These are phyloP conservation scores for Candida anglica DNA, from an alignment of 805 yeast species.

Conservation along the genomic window DNA sequence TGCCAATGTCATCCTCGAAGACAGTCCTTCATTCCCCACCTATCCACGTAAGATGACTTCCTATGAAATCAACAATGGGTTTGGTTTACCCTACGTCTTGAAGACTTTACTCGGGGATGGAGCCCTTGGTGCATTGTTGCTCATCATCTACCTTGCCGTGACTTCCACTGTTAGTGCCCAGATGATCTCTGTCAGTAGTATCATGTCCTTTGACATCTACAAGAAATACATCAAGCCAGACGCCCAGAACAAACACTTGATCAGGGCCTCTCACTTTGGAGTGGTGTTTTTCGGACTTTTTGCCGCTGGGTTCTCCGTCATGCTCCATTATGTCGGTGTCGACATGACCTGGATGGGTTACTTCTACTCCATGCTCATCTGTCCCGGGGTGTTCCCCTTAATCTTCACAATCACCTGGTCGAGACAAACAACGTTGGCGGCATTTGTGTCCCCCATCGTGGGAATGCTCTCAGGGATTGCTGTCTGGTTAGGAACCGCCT, in stretches of 20 bases:
- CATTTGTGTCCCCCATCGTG: constrained; percentile 26
- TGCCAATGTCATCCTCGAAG: constrained; percentile 24
- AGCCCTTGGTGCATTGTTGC: constrained; percentile 26
- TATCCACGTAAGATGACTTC: constrained; percentile 27
- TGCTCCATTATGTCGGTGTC: constrained; percentile 26
- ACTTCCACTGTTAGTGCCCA: constrained; percentile 41
- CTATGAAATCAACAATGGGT: constrained; percentile 24
- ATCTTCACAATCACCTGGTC: constrained; percentile 31
- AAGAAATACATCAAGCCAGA: constrained; percentile 38
- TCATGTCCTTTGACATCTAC: constrained; percentile 47
- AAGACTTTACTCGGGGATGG: constrained; percentile 28
- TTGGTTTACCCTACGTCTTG: constrained; percentile 25
- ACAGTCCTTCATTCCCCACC: constrained; percentile 22
- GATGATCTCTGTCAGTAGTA: too few species aligned
- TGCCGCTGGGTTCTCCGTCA: too few species aligned
- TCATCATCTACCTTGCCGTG: constrained; percentile 35
- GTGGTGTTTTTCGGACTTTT: constrained; percentile 37
- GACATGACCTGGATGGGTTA: constrained; percentile 30
- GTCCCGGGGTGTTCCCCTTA: constrained; percentile 37
- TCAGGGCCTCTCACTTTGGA: constrained; percentile 37
- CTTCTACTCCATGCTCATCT: constrained; percentile 31
- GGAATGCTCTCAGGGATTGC: constrained; percentile 26
- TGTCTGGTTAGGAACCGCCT: constrained; percentile 29
- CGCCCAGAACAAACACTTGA: constrained; percentile 40
- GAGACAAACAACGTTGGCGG: constrained; percentile 26